Evolutionary conservation across 129 eudicot species (phyloP).

Genomic region (Mikania micrantha): DNA sequence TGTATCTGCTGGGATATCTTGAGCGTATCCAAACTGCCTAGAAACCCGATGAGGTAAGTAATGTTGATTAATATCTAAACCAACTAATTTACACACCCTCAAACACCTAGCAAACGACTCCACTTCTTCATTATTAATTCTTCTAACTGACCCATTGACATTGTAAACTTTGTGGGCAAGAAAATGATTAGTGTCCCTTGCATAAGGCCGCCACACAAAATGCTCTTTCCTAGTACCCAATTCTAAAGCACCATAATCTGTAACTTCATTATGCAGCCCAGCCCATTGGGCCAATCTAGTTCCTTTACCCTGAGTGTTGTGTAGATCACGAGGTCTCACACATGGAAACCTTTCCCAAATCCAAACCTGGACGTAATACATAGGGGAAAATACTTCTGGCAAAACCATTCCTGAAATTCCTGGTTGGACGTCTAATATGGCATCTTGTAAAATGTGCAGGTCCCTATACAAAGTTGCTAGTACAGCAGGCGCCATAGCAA

Average conservation of each 20-base stretch:
- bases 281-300: conserved; percentile 42
- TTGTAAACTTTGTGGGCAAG: conserved; percentile 14
- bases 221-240: neutral
- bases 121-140: conserved; percentile 10
- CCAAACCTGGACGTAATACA: conserved; percentile 41
- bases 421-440: neutral
- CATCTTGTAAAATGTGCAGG: conserved; percentile 24
- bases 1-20: conserved; percentile 38
- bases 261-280: neutral
- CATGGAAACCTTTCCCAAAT: conserved; percentile 33
- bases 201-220: conserved; percentile 51
- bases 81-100: conserved; percentile 23
- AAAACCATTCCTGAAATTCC: neutral
- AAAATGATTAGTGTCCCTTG: conserved; percentile 17
- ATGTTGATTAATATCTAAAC: conserved; percentile 26
- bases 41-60: conserved; percentile 53
- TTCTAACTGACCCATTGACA: conserved; percentile 8
- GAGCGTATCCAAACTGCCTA: conserved; percentile 55
- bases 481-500: conserved; percentile 55
- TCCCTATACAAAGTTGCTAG: conserved; percentile 49
- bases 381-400: conserved; percentile 20
- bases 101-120: conserved; percentile 34
- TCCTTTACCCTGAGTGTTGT: neutral
- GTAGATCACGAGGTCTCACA: neutral
- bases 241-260: neutral